Percentiles rank a stretch among this genome's conserved stretches.
Conservation (phyloP, 164 flowering plant species). For the Amborella trichopoda region DNA sequence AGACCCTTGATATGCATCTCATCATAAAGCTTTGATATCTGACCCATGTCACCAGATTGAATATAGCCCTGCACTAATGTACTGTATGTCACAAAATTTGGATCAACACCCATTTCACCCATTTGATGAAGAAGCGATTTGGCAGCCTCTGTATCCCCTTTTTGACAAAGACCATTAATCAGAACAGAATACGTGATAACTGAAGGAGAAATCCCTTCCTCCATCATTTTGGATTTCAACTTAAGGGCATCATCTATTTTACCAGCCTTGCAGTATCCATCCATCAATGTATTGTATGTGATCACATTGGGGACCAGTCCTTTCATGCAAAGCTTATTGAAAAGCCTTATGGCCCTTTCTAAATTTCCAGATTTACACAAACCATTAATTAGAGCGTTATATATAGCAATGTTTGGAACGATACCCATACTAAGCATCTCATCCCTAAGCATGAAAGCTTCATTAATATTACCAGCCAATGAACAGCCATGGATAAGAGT, state of each 20-base stretch:
- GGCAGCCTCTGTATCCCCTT: constrained; percentile 27
- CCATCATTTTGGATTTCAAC: constrained; percentile 44
- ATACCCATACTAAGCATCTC: constrained; percentile 61
- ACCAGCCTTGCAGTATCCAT: constrained; percentile 42
- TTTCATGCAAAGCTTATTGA: constrained; percentile 41
- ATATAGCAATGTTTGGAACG: constrained; percentile 45
- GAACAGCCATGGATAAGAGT: constrained; percentile 53
- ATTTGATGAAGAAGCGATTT: constrained; percentile 31
- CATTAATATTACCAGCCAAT: constrained; percentile 46
- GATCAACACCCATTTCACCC: constrained; percentile 17
- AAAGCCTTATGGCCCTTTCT: constrained; percentile 61
- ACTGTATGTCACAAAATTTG: constrained; percentile 14
- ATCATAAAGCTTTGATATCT: constrained; percentile 13
- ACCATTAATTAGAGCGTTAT: constrained; percentile 72
- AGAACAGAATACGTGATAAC: constrained; percentile 34
- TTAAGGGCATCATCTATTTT: constrained; percentile 34
- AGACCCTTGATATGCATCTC: constrained; percentile 12
- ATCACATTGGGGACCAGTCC: constrained; percentile 50
- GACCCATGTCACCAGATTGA: constrained; percentile 10
- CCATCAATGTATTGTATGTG: constrained; percentile 60
- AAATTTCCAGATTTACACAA: constrained; percentile 63
- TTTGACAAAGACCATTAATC: constrained; percentile 29
- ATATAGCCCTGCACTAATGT: constrained; percentile 16
- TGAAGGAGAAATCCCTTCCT: constrained; percentile 44
- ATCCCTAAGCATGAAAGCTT: constrained; percentile 63